phyloP scores from a whole-genome alignment of 352 stramenopile genomes.

The Pythium periplocum region DNA sequence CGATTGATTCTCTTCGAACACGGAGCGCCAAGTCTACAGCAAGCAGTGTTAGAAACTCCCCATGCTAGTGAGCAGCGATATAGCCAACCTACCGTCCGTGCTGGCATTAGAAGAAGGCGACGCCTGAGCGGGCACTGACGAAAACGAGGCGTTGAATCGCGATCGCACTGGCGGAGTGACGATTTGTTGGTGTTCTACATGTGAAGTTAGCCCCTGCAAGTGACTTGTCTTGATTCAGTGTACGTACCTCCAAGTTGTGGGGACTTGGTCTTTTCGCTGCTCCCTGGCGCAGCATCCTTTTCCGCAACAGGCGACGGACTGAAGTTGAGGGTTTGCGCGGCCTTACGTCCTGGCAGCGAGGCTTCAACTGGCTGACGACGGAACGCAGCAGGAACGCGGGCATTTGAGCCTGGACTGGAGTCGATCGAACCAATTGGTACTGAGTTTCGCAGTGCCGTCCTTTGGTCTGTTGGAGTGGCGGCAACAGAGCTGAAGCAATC shows the following conservation, averaged over 20 bases:
- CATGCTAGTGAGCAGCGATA: not conserved
- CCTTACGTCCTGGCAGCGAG: conserved; percentile 18
- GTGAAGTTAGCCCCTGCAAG: not conserved
- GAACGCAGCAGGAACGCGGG: conserved; percentile 7
- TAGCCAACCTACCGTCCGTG: conserved; percentile 9
- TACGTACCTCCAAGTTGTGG: too few relatives aligned
- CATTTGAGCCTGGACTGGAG: conserved; percentile 30
- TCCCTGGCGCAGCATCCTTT: too few relatives aligned
- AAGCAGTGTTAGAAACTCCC: not conserved
- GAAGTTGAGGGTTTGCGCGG: conserved; percentile 46
- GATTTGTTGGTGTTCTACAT: conserved; percentile 5
- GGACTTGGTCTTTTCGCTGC: too few relatives aligned
- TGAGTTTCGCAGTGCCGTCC: conserved; percentile 12
- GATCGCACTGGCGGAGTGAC: conserved; percentile 16
- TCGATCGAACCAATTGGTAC: conserved; percentile 42
- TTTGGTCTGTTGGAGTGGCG: not conserved
- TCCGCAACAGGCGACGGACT: conserved; percentile 20
- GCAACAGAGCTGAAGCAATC: conserved; percentile 1
- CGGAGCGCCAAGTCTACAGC: conserved; percentile 18
- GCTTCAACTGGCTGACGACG: conserved; percentile 30
- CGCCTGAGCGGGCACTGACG: conserved; percentile 4
- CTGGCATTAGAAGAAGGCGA: not conserved
- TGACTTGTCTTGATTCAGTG: too few relatives aligned
- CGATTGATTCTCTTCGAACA: not conserved
- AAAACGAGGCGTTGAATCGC: conserved; percentile 14